Conservation (phyloP, 2,329 filamentous ascomycete species). For the Talaromyces sp. region DNA sequence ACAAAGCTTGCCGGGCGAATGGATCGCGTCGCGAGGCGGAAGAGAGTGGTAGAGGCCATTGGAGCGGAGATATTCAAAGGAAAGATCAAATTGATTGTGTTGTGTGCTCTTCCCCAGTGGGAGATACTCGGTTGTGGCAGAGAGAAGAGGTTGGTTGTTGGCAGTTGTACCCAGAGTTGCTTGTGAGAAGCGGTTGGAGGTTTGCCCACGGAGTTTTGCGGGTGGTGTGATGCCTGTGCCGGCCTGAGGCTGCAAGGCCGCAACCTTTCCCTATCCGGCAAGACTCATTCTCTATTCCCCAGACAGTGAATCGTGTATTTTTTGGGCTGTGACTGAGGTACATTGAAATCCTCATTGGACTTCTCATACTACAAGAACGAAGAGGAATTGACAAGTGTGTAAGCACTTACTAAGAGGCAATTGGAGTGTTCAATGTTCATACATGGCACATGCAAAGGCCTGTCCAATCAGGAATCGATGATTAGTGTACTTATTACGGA, state of each 20-base stretch:
- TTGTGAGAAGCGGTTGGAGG: constrained; percentile 10
- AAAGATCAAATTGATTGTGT: constrained; percentile 2
- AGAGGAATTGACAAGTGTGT: background rate
- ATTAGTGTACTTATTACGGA: background rate
- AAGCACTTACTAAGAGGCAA: too few species aligned
- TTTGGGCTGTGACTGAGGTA: too few species aligned
- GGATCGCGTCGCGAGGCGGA: constrained; percentile 67
- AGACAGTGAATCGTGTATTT: background rate
- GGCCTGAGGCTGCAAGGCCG: constrained; percentile 16
- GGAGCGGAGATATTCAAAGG: constrained; percentile 24
- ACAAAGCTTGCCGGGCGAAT: constrained; percentile 55
- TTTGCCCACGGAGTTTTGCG: constrained; percentile 17
- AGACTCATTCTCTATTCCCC: background rate
- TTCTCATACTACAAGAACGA: too few species aligned
- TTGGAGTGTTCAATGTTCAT: too few species aligned
- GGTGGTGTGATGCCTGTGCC: constrained; percentile 16
- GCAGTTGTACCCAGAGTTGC: constrained; percentile 4
- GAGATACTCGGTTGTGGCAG: constrained; percentile 8
- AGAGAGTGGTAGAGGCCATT: constrained; percentile 64
- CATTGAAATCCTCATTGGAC: too few species aligned
- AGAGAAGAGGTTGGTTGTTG: constrained; percentile 9
- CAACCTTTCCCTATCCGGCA: constrained; percentile 8
- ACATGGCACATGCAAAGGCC: background rate
- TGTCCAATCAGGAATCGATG: background rate
- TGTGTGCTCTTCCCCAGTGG: constrained; percentile 14